Percentiles rank a stretch among this genome's conserved stretches.
These are phyloP conservation scores for Clonostachys sp. DNA, from an alignment of 2,329 filamentous ascomycete genomes.

Conservation along the genomic window DNA sequence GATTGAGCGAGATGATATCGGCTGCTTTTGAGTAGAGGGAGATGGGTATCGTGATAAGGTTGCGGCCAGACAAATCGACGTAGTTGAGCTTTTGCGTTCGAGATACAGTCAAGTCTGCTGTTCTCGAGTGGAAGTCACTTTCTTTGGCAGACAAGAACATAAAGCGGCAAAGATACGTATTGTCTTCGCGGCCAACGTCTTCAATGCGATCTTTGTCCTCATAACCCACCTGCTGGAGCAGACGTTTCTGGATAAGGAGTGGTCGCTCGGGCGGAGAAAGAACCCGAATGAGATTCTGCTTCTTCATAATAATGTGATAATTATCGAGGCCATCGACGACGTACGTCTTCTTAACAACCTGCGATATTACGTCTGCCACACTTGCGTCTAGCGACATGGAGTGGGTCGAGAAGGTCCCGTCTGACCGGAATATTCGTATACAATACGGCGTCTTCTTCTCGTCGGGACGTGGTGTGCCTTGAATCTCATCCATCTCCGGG, in stretches of 20 bases:
- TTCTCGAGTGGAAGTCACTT: conserved; percentile 66
- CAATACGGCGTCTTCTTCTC: conserved; percentile 78
- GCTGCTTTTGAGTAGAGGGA: conserved; percentile 84
- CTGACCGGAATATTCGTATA: conserved; percentile 90
- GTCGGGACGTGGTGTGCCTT: conserved; percentile 63
- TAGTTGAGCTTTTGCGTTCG: conserved; percentile 90
- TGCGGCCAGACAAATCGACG: conserved; percentile 84
- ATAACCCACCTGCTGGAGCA: conserved; percentile 90
- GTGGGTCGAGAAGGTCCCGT: conserved; percentile 91
- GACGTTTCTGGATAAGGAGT: conserved; percentile 82
- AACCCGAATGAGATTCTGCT: conserved; percentile 83
- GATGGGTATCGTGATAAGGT: conserved; percentile 92
- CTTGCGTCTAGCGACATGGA: conserved; percentile 80
- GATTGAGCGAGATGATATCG: conserved; percentile 91
- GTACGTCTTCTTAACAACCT: conserved; percentile 91
- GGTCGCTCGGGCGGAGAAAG: conserved; percentile 76
- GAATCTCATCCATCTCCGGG: conserved; percentile 64
- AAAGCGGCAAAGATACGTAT: conserved; percentile 94
- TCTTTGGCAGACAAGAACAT: conserved; percentile 89
- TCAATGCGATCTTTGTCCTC: conserved; percentile 81
- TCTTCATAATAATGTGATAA: conserved; percentile 92
- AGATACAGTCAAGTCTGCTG: conserved; percentile 73
- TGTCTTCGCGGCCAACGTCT: conserved; percentile 92
- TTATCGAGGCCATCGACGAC: conserved; percentile 86
- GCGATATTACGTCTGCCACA: conserved; percentile 81